Base-by-base conservation (phyloP, 441 rosid genomes). In the Arabidopsis hybrid region DNA sequence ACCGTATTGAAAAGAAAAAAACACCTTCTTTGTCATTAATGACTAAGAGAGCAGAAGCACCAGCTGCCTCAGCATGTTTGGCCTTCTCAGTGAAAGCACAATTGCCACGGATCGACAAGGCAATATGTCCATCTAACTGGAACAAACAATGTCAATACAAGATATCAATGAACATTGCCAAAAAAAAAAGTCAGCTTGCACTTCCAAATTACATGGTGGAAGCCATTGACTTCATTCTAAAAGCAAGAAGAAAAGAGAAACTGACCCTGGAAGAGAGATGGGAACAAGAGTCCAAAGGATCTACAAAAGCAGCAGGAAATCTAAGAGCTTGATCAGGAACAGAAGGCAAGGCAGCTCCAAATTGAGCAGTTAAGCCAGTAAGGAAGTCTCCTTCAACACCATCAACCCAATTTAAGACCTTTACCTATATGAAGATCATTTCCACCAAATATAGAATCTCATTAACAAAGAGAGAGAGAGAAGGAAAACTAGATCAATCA, bases 11-110 rank as follows among this genome's bases (percentile, higher is more conserved):
- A 12, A 10, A 66, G 14, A 2, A 1, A 49, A 58, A 79, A 21
- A 21, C 26, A 95, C 99, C 99, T 83, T 95, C 97, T 69, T 89
- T 61, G 47, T 84, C 89, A 83, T 96, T 93, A 75, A 93, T 87
- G 58, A 96, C 90, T 82, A 96, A 55, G 69, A 96, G 72, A 40
- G 90, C 95, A 13, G 87, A 79, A 74, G 97, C 98, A 74, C 97
- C 97, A 82, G 83, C 94, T 29, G 83, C 79, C 71, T 91, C 88
- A 46, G 97, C 99, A 81, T 89, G 79, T 77, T 86, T 76, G 21
- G 97, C 97, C 79, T 93, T 96, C 45, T 70, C 71, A 7, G 83
- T 86, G 78, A 89, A 96, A 61, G 85, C 83, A 81, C 99, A 93
- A 50, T 83, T 94, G 11, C 99, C 97, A 42, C 99, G 96, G 40